Base-by-base conservation (phyloP, 2,329 filamentous ascomycete genomes). In the Rhynchosporium agropyri region DNA sequence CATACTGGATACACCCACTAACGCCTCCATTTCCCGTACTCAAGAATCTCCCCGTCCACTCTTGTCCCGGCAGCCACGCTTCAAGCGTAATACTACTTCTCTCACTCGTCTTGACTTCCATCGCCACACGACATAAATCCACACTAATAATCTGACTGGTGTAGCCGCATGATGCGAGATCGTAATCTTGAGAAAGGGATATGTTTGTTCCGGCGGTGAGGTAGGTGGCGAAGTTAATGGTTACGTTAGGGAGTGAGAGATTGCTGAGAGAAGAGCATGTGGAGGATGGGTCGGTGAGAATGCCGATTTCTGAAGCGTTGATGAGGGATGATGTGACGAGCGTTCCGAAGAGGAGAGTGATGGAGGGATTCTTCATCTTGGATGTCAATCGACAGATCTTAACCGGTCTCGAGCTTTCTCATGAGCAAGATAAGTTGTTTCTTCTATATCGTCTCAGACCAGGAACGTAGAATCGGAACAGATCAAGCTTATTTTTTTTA, bases 31-130 rank as follows among this genome's bases (percentile, higher is more conserved):
- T 72, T 0, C 70, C 70, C 1, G 70, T 65, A 60, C 78, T 78
- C 15, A 78, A 72, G 63, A 80, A 80, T 55, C 76, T 77, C n/a
- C 62, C 79, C 0, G 68, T 79, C 58, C 79, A 80, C 67, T 73
- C 71, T 3, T 67, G 79, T 5, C 50, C 50, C 31, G 78, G 70
- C n/a, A 72, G 53, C 70, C 70, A 72, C 5, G 67, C 65, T 48
- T 72, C 70, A 12, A 71, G 53, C 7, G 65, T 69, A n/a, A 71
- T 65, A 3, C 62, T 58, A 4, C 55, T 63, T 12, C 59, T 57
- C 15, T 65, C 55, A 20, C 54, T 61, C 7, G 68, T 70, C 15
- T 55, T 57, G 49, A 70, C 64, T 48, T 66, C 61, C 62, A 68
- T 65, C 2, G 65, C 65, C 7, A 70, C 43, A 0, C 68, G 65